These are phyloP conservation scores for Umbelopsis isabellina DNA, from an alignment of 192 early-diverging fungal genomes.

Conservation along the genomic window DNA sequence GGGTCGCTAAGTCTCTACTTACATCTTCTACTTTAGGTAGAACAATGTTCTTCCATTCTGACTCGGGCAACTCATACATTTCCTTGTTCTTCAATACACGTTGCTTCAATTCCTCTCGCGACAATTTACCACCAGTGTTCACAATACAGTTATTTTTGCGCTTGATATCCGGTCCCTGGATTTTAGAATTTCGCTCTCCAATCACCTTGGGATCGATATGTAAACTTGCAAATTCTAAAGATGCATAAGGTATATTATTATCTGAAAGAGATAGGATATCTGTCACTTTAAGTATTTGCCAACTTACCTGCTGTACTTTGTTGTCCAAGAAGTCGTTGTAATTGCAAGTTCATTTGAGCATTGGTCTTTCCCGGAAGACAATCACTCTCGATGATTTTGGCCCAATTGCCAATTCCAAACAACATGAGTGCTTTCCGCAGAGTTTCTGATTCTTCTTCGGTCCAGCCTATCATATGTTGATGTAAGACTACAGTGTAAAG, in stretches of 20 bases:
- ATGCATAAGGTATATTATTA: background rate
- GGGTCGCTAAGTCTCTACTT: constrained; percentile 31
- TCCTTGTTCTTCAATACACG: constrained; percentile 75
- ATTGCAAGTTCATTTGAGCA: constrained; percentile 96
- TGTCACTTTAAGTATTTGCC: background rate
- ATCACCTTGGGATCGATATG: constrained; percentile 89
- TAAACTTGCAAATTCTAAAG: constrained; percentile 84
- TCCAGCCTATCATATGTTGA: constrained; percentile 68
- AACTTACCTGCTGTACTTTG: constrained; percentile 88
- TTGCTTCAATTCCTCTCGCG: constrained; percentile 74
- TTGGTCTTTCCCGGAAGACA: constrained; percentile 95
- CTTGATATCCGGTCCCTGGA: constrained; percentile 80
- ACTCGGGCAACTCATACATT: constrained; percentile 70
- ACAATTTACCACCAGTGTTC: constrained; percentile 75
- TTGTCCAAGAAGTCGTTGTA: constrained; percentile 92
- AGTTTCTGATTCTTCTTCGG: constrained; percentile 78
- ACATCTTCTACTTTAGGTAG: constrained; percentile 75
- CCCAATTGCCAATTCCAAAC: constrained; percentile 96
- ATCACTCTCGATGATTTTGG: constrained; percentile 88
- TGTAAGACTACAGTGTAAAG: background rate
- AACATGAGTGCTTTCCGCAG: constrained; percentile 84
- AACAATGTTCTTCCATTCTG: constrained; percentile 72
- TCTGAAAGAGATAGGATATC: background rate
- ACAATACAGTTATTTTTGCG: constrained; percentile 96
- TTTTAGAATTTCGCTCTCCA: constrained; percentile 84